A percentile compares a stretch with the other conserved stretches of the same genome.
phyloP scores from a whole-genome alignment of 495 filamentous ascomycete species.

The Staphylotrichum tortipilum region DNA sequence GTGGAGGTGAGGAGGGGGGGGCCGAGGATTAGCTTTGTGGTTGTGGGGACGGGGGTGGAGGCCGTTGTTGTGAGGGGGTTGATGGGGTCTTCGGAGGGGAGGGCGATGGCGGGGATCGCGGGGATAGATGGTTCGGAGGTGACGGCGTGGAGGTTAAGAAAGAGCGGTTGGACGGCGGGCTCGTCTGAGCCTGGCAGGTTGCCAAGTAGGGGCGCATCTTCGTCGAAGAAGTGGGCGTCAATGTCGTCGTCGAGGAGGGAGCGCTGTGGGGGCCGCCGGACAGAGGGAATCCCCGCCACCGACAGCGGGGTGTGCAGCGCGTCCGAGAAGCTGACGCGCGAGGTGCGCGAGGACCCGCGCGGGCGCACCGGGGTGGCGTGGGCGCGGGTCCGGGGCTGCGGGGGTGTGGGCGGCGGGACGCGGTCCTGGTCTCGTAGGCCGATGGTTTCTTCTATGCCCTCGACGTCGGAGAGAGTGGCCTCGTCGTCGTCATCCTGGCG shows the following conservation, averaged over 20 bases:
- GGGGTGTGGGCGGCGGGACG: constrained; percentile 9
- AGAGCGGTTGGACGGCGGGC: background rate
- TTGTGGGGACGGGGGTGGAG: background rate
- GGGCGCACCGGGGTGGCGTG: constrained; percentile 7
- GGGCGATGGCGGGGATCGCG: background rate
- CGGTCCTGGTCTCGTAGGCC: constrained; percentile 33
- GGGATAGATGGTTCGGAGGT: background rate
- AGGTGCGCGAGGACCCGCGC: constrained; percentile 33
- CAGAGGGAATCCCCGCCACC: constrained; percentile 20
- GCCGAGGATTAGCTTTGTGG: too few species aligned
- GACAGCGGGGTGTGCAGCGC: constrained; percentile 15
- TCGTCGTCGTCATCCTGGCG: constrained; percentile 41
- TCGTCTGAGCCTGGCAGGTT: constrained; percentile 28
- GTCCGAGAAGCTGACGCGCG: constrained; percentile 30
- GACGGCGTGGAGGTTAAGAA: background rate
- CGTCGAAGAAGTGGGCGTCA: constrained; percentile 6
- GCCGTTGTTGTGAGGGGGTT: background rate
- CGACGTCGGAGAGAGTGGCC: constrained; percentile 44
- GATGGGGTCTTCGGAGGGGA: background rate
- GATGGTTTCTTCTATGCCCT: constrained; percentile 45
- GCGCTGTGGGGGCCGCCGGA: constrained; percentile 1
- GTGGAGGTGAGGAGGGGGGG: too few species aligned
- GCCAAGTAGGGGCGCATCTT: constrained; percentile 23
- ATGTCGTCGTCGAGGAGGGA: constrained; percentile 5
- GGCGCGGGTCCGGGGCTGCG: background rate